Evolutionary conservation across 257 asterid species (phyloP), one percentile per base, ranked within the genome.

Genomic region (Ehretia macrophylla): DNA sequence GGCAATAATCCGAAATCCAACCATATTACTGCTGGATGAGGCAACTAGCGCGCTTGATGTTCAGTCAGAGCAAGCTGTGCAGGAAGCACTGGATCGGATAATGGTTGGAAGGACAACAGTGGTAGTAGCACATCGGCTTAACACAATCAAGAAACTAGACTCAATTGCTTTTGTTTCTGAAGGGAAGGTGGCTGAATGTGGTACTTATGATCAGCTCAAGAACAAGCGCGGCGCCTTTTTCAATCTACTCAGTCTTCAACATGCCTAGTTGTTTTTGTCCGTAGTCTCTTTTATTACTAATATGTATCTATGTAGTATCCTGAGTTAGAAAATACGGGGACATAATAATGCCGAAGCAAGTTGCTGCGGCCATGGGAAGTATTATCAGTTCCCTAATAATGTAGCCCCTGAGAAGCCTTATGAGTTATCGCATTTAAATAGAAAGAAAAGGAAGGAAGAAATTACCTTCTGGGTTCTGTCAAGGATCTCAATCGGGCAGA

Each of bases 41-140:
- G 96, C 96, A n/a, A 88, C 95, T 0, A 88, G 96, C 54, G 96
- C 96, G 0, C 82, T 88, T 1, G 96, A 88, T 66, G 85, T 72
- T 61, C 90, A 88, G 38, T 83, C 96, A 0, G 95, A 85, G 73
- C 93, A 85, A 75, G 71, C 75, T 6, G 96, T 88, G 68, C 96
- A 88, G 59, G 88, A 83, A 58, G 96, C 96, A 0, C 44, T 88
- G 62, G 84, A 88, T 58, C 56, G 77, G 20, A 81, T 80, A 59
- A 88, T 85, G 96, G 80, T 77, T 12, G 87, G 87, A 35, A 77
- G 96, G 63, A 88, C 93, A 0, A 88, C 93, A 1, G 64, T 88
- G 32, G 90, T 83, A 32, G 93, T 85, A 66, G 96, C 96, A 1
- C 96, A 88, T 64, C 61, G 96, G 54, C 93, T 88, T 16, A 85